Evolutionary conservation across 192 early-diverging fungal species (phyloP), one percentile per base, ranked within the genome.

Genomic region (Podila horticola): DNA sequence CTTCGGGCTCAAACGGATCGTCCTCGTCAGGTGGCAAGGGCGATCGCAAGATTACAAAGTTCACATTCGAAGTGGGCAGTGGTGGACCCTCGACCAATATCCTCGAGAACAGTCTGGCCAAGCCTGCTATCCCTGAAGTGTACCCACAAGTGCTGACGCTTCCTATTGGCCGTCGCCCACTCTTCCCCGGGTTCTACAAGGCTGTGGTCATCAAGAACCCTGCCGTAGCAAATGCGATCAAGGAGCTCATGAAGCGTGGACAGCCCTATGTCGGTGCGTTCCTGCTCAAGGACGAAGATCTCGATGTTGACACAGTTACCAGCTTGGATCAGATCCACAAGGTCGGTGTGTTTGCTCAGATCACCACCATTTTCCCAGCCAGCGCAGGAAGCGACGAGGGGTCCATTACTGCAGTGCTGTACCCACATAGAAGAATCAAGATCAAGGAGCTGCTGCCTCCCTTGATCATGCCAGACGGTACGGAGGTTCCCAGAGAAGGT

Each of bases 101-200:
- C 24, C 81, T 90, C 20, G 92, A 95, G 66, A 91, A 84, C 58
- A 87, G 88, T 38, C 76, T 93, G 22, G 88, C 92, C 74, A 93
- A 92, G 73, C 92, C 92, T 15, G 89, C 93, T 9, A 93, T 97
- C 10, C 97, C 97, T 7, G 95, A 96, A 48, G 90, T 93, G 55
- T 99, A 97, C 75, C 95, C 98, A 8, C 95, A 97, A 70, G 92
- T 98, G 0, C 86, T 99, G 72, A 95, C 96, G 24, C 88, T 99
- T 34, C 98, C 98, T 0, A 93, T 99, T 64, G 94, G 95, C 20
- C 87, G 95, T 12, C 89, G 98, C 28, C 97, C 97, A 22, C 84
- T 99, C 26, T 99, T 99, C 71, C 98, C 98, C 24, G 97, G 97
- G 30, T 97, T 97, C 79, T 99, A 98, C 88, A 99, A 99, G 86